Evolutionary conservation across 257 asterid species (phyloP).

Genomic region (Plantago ovata): DNA sequence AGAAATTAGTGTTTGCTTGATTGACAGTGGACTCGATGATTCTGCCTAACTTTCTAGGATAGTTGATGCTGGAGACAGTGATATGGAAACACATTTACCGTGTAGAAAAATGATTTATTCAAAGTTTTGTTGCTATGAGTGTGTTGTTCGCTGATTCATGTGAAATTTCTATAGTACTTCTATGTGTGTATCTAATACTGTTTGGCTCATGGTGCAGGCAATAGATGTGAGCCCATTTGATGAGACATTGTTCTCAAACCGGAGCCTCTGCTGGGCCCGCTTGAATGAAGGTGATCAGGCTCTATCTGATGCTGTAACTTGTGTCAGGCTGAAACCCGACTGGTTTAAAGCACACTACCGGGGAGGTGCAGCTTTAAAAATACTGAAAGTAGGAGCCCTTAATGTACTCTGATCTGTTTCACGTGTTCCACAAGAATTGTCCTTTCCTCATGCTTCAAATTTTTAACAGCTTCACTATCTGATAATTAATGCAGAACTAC

Average conservation of each 20-base stretch:
- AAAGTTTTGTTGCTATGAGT: too few species aligned
- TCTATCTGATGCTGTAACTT: conserved; percentile 22
- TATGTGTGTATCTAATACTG: background rate
- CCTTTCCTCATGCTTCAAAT: background rate
- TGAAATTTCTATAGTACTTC: too few species aligned
- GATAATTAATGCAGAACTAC: conserved; percentile 12
- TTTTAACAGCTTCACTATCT: conserved; percentile 2
- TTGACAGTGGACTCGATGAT: background rate
- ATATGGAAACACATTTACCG: background rate
- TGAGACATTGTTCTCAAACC: conserved; percentile 19
- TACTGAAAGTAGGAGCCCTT: conserved; percentile 5
- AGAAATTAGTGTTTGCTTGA: too few species aligned
- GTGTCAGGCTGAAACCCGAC: conserved; percentile 18
- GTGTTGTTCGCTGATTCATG: too few species aligned
- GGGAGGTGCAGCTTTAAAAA: conserved; percentile 24
- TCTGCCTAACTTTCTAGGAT: too few species aligned
- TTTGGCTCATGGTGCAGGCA: conserved; percentile 13
- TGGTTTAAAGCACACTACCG: conserved; percentile 31
- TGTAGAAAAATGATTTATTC: background rate
- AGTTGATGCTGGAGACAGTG: too few species aligned
- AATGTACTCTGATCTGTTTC: background rate
- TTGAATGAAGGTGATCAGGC: conserved; percentile 18
- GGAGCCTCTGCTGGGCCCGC: conserved; percentile 28
- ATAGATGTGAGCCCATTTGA: conserved; percentile 6
- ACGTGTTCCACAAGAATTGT: background rate